Percentiles rank a stretch among this genome's conserved stretches.
Conservation (phyloP, 176 grass and related monocot genomes). For the Puya raimondii region DNA sequence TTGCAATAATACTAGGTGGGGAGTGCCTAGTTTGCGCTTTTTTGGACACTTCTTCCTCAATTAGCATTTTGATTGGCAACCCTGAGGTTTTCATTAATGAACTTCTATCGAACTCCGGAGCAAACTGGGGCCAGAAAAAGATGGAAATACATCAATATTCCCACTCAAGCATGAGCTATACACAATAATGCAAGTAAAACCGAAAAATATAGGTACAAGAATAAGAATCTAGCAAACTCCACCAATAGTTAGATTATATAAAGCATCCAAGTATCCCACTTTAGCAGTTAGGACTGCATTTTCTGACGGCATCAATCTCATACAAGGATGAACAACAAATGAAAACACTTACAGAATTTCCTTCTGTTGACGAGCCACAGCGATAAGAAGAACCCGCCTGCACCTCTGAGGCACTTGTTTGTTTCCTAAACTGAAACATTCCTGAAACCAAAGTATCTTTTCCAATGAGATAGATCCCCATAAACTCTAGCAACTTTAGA, state of each 20-base stretch:
- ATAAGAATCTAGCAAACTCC: neutral
- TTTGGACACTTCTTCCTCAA: constrained; percentile 80
- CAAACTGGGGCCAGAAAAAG: constrained; percentile 32
- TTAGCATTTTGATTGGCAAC: constrained; percentile 66
- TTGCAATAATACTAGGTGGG: constrained; percentile 72
- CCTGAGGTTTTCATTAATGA: constrained; percentile 37
- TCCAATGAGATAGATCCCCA: neutral
- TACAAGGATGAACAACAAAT: neutral
- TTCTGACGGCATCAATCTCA: neutral
- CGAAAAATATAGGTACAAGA: neutral
- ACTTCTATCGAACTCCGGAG: constrained; percentile 28
- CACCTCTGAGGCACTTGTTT: neutral
- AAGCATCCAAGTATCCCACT: neutral
- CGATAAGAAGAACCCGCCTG: constrained; percentile 1
- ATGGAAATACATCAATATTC: constrained; percentile 10
- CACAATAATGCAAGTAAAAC: neutral
- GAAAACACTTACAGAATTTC: constrained; percentile 5
- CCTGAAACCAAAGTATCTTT: constrained; percentile 8
- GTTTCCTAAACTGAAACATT: neutral
- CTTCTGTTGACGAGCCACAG: neutral
- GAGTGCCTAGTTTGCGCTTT: constrained; percentile 55
- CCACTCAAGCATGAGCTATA: constrained; percentile 5
- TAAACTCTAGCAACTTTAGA: neutral
- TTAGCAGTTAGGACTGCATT: neutral
- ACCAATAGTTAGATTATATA: neutral